Evolutionary conservation across 768 basidiomycete genomes (phyloP).

Genomic region (Pisolithus microcarpus): DNA sequence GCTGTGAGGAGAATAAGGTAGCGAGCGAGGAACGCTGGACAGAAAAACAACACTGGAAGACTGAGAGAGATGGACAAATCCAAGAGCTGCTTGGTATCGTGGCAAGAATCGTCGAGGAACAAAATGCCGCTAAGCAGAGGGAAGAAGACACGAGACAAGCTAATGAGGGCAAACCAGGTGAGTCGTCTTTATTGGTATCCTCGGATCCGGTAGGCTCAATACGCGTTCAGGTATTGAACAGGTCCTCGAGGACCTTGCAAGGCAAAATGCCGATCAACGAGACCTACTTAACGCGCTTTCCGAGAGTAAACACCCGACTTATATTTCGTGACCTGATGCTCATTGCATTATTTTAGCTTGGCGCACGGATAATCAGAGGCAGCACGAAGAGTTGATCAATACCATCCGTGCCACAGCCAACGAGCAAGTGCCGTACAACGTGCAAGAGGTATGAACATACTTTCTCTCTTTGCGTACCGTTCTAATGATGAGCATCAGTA

Average conservation of each 20-base stretch:
- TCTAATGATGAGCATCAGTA: constrained; percentile 40
- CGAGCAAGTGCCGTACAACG: constrained; percentile 77
- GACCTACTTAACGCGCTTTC: constrained; percentile 49
- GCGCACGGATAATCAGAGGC: constrained; percentile 57
- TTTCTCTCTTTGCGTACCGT: constrained; percentile 2
- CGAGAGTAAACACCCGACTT: constrained; percentile 39
- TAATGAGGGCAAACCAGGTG: constrained; percentile 52
- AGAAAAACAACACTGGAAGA: constrained; percentile 52
- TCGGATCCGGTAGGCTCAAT: constrained; percentile 9
- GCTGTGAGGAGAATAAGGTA: constrained; percentile 52
- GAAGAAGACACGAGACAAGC: constrained; percentile 48
- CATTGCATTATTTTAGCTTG: constrained; percentile 39
- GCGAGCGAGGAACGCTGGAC: constrained; percentile 55
- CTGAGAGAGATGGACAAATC: constrained; percentile 51
- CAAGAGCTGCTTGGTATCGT: constrained; percentile 58
- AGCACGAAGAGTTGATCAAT: constrained; percentile 60
- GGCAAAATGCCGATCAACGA: constrained; percentile 54
- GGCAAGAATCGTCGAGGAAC: constrained; percentile 47
- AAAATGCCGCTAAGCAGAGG: constrained; percentile 43
- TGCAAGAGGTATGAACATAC: constrained; percentile 56
- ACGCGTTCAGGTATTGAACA: constrained; percentile 45
- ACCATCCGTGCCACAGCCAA: constrained; percentile 65
- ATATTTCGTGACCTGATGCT: constrained; percentile 1
- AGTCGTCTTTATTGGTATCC: constrained; percentile 11
- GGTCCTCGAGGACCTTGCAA: constrained; percentile 50